Conservation (phyloP, 2,329 filamentous ascomycete genomes). For the Ceratocystis colombiana region DNA sequence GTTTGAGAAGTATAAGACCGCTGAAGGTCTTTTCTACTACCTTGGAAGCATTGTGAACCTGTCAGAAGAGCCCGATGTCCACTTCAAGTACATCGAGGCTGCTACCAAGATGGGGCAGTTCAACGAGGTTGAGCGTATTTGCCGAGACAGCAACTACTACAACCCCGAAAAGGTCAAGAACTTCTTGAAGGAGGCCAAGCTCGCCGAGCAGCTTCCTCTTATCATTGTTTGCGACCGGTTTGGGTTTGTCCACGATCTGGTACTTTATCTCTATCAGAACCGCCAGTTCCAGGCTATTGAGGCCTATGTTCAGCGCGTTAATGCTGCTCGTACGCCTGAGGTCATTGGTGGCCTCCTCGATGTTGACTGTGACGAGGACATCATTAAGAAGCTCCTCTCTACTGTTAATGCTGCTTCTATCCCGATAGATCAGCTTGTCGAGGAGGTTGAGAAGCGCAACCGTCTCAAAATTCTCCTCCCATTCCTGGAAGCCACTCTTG, state of each 20-base stretch:
- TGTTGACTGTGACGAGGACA: slow-evolving; percentile 91
- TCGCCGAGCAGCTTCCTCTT: slow-evolving; percentile 84
- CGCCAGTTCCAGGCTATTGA: slow-evolving; percentile 99
- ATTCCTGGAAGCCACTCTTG: slow-evolving; percentile 87
- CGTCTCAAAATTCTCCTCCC: slow-evolving; percentile 88
- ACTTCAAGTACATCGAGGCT: slow-evolving; percentile 99
- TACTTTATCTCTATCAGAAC: slow-evolving; percentile 95
- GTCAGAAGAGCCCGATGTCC: slow-evolving; percentile 86
- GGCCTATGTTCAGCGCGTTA: slow-evolving; percentile 93
- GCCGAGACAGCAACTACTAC: slow-evolving; percentile 81
- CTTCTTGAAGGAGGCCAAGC: slow-evolving; percentile 91
- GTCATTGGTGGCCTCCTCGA: slow-evolving; percentile 90
- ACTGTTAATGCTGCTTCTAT: slow-evolving; percentile 78
- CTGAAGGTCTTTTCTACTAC: slow-evolving; percentile 96
- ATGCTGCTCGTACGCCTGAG: slow-evolving; percentile 79
- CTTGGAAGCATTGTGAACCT: slow-evolving; percentile 96
- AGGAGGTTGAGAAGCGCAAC: slow-evolving; percentile 91
- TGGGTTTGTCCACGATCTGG: slow-evolving; percentile 95
- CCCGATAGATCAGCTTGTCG: slow-evolving; percentile 86
- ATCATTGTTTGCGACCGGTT: slow-evolving; percentile 99
- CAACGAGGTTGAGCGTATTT: slow-evolving; percentile 93
- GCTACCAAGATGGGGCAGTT: slow-evolving; percentile 89
- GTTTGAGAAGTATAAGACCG: slow-evolving; percentile 94
- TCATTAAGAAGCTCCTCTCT: slow-evolving; percentile 82
- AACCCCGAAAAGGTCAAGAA: slow-evolving; percentile 97